A percentile compares a stretch with the other conserved stretches of the same genome.
These are phyloP conservation scores for Fusarium sp. DNA, from an alignment of 2,329 filamentous ascomycete genomes.

Conservation along the genomic window DNA sequence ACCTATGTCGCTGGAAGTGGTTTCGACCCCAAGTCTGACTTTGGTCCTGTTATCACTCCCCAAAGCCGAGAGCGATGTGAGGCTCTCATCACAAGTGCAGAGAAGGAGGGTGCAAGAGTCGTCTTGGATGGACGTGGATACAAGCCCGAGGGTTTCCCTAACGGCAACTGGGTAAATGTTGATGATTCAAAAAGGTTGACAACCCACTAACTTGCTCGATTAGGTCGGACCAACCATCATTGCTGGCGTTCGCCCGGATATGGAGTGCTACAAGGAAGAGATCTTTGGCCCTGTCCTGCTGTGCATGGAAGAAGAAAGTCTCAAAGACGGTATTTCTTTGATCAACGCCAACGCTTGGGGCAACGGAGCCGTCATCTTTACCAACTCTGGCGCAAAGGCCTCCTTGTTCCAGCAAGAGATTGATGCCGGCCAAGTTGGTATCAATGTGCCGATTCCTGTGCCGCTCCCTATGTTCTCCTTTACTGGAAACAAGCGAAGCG, in stretches of 20 bases:
- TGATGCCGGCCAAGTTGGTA: slow-evolving; percentile 83
- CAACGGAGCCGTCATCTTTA: slow-evolving; percentile 85
- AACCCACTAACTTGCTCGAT: background rate
- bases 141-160: slow-evolving; percentile 76
- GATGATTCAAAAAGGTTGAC: accelerated
- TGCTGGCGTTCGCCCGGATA: slow-evolving; percentile 77
- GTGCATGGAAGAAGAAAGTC: slow-evolving; percentile 77
- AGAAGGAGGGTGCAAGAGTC: slow-evolving; percentile 81
- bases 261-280: slow-evolving; percentile 84
- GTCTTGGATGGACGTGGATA: slow-evolving; percentile 80
- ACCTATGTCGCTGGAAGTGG: slow-evolving; percentile 77
- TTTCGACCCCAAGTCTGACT: slow-evolving; percentile 79
- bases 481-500: slow-evolving; percentile 66
- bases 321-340: slow-evolving; percentile 80
- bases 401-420: slow-evolving; percentile 80
- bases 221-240: slow-evolving; percentile 80
- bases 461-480: slow-evolving; percentile 74
- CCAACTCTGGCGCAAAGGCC: slow-evolving; percentile 77
- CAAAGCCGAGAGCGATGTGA: slow-evolving; percentile 81
- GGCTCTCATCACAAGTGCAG: slow-evolving; percentile 76
- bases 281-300: slow-evolving; percentile 86
- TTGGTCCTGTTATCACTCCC: slow-evolving; percentile 81
- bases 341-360: slow-evolving; percentile 87
- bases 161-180: slow-evolving; percentile 68
- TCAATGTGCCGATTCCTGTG: slow-evolving; percentile 80